Base-by-base conservation (phyloP, 208 protist species). In the Acanthamoeba royreba region DNA sequence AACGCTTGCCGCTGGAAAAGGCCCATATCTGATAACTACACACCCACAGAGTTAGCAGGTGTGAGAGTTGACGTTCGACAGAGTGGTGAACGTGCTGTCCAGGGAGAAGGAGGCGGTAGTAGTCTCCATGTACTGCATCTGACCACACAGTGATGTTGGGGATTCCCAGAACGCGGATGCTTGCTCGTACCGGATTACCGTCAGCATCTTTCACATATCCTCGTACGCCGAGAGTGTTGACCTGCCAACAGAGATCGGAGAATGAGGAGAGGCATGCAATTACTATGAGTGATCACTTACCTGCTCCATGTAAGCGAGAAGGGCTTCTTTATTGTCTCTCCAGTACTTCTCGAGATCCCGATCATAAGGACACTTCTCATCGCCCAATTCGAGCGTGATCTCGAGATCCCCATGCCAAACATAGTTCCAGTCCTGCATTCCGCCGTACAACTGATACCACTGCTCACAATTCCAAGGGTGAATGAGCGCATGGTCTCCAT, bases 341-440 rank as follows among this genome's bases (percentile, higher is more conserved):
- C 87, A 92, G 61, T 55, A 79, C 33, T 19, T 9, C 19, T 45
- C 61, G 31, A 92, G 61, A 8, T 45, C 3, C 8, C 8, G 9
- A 17, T 74, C 58, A 22, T 55, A n/a, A n/a, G 87, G 87, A 33
- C 87, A 92, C 63, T 92, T 92, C 33, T 92, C 87, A 22, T 81
- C 87, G 58, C 58, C 40, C 46, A 96, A 25, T 58, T 96, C 95
- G 31, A 96, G 22, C 46, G 94, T 95, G 53, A 95, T 95, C n/a
- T 96, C 94, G 42, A 95, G 83, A 35, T 79, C 93, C 33, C 94
- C 87, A 25, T 55, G 85, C 55, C 95, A 92, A 46, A 95, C 40
- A 53, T 96, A 96, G 69, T 95, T 95, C 77, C 58, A 96, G 61
- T 96, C 95, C 86, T 96, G 94, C 94, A 96, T 96, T n/a, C 94